Conservation (phyloP, 192 early-diverging fungal genomes). For the Coemansia sp. region DNA sequence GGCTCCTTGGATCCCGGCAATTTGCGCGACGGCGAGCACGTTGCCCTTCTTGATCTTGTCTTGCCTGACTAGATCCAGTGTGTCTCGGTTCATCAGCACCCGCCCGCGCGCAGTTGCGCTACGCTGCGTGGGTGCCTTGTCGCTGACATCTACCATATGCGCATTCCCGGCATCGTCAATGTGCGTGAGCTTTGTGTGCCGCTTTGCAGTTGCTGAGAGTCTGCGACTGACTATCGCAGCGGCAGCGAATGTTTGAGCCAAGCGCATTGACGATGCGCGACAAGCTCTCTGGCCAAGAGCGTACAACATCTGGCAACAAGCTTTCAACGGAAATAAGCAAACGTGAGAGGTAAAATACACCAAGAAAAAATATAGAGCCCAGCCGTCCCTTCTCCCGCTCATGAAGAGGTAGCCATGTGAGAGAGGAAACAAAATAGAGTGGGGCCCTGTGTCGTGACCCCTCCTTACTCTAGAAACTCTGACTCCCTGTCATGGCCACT, state of each 20-base stretch:
- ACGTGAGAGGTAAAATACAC: background rate
- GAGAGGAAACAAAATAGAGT: background rate
- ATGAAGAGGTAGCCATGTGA: background rate
- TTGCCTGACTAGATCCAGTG: constrained; percentile 64
- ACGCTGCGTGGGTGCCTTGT: constrained; percentile 71
- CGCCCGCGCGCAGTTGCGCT: constrained; percentile 74
- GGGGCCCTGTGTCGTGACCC: too few relatives aligned
- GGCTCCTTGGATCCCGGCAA: constrained; percentile 91
- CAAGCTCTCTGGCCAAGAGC: background rate
- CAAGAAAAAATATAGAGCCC: background rate
- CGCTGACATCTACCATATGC: constrained; percentile 86
- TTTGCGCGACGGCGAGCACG: constrained; percentile 83
- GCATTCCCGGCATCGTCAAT: constrained; percentile 77
- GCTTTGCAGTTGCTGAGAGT: background rate
- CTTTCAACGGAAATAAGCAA: background rate
- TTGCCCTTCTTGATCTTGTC: constrained; percentile 87
- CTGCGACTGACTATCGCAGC: background rate
- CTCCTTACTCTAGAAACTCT: too few relatives aligned
- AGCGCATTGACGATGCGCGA: background rate
- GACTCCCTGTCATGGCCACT: too few relatives aligned
- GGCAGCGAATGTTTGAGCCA: background rate
- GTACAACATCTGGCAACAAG: background rate
- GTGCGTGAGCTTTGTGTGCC: constrained; percentile 64
- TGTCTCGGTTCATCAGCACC: constrained; percentile 68
- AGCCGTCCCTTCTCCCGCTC: background rate